Percentiles rank a stretch among this genome's conserved stretches.
These are phyloP conservation scores for Trichophyton benhamiae DNA, from an alignment of 2,329 filamentous ascomycete species.

Conservation along the genomic window DNA sequence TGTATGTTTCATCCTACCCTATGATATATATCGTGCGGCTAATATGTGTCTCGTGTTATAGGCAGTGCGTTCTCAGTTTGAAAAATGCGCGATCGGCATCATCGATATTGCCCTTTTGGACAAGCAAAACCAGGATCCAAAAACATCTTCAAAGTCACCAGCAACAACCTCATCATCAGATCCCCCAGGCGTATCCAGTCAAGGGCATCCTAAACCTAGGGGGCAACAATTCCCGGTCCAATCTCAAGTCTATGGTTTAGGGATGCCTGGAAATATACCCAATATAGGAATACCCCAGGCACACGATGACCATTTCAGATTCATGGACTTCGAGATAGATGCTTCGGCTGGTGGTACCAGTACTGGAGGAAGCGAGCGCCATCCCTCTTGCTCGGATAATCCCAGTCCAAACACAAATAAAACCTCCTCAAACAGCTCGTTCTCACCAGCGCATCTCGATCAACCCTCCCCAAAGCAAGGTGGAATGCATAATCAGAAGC, in stretches of 20 bases:
- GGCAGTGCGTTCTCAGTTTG: constrained; percentile 10
- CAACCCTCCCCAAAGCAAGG: constrained; percentile 19
- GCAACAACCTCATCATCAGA: neutral
- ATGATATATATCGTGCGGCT: neutral
- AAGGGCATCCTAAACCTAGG: neutral
- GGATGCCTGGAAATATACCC: neutral
- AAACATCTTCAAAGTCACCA: neutral
- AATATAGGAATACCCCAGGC: constrained; percentile 2
- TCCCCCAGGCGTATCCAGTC: too few relatives aligned
- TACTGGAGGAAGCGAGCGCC: constrained; percentile 18
- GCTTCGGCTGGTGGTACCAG: constrained; percentile 20
- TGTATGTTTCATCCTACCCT: neutral
- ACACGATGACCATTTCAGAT: constrained; percentile 8
- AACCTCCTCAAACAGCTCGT: constrained; percentile 28
- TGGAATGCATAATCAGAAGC: constrained; percentile 10
- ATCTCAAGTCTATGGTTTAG: neutral
- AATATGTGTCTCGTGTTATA: constrained; percentile 6
- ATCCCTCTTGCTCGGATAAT: constrained; percentile 23
- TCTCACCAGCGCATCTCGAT: constrained; percentile 21
- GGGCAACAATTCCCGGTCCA: neutral
- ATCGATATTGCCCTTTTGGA: neutral
- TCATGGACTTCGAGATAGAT: constrained; percentile 23
- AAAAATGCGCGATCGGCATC: neutral
- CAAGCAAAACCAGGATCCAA: neutral
- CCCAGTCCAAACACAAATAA: constrained; percentile 27